Evolutionary conservation across 1,139 yeast genomes (phyloP).

Genomic region (Sugiyamaella paludigena): DNA sequence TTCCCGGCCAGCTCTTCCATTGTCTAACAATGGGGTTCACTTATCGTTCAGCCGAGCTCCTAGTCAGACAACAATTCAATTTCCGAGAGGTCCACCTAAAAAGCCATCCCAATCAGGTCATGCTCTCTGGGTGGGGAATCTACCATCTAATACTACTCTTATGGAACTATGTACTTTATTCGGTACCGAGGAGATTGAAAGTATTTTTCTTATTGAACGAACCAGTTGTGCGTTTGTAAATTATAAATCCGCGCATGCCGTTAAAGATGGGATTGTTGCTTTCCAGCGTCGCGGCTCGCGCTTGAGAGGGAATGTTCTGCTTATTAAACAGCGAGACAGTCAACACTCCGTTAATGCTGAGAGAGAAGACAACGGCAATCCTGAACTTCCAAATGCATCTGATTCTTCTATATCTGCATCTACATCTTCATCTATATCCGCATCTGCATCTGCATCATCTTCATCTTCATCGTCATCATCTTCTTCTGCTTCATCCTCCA

Average conservation of each 20-base stretch:
- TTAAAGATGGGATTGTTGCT: conserved; percentile 33
- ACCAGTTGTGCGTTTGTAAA: conserved; percentile 45
- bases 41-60: neutral
- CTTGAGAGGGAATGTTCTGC: conserved; percentile 36
- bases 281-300: conserved; percentile 33
- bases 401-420: neutral
- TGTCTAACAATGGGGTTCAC: neutral
- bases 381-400: neutral
- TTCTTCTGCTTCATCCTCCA: neutral
- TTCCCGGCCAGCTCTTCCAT: neutral
- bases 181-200: conserved; percentile 39
- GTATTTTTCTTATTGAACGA: conserved; percentile 40
- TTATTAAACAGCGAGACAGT: conserved; percentile 28
- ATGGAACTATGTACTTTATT: conserved; percentile 38
- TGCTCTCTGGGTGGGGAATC: conserved; percentile 45
- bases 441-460: neutral
- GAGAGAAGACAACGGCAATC: neutral
- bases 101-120: conserved; percentile 41
- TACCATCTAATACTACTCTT: conserved; percentile 38
- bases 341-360: neutral
- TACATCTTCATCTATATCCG: neutral
- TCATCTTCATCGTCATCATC: neutral
- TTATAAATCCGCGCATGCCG: conserved; percentile 32
- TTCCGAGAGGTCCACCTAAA: conserved; percentile 34
- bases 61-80: neutral